Evolutionary conservation across 2,329 filamentous ascomycete species (phyloP).

Genomic region (Fusarium compactum): DNA sequence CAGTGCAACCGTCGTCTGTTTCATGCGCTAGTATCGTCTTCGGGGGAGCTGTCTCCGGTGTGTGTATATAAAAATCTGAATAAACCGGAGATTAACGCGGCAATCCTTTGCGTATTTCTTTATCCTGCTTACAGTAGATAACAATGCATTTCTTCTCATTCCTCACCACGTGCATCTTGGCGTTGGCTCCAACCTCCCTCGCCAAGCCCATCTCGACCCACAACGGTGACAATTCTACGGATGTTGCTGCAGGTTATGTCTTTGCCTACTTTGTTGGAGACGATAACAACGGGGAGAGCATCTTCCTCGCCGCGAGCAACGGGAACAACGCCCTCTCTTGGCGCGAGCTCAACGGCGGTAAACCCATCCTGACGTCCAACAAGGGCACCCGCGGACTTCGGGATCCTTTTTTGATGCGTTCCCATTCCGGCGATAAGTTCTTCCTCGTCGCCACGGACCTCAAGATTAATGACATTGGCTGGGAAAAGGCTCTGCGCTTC

Average conservation of each 20-base stretch:
- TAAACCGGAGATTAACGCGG: neutral
- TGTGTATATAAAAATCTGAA: neutral
- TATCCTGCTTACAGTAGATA: neutral
- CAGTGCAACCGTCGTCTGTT: neutral
- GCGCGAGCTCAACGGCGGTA: neutral
- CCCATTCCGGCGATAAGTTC: neutral
- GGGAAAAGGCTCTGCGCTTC: neutral
- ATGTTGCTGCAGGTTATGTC: neutral
- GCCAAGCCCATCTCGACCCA: conserved; percentile 10
- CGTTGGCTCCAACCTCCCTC: conserved; percentile 2
- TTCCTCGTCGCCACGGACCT: conserved; percentile 8
- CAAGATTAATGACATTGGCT: conserved; percentile 4
- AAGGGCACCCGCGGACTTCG: conserved; percentile 9
- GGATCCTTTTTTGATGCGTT: conserved; percentile 15
- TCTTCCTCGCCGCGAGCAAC: conserved; percentile 14
- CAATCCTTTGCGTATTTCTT: neutral
- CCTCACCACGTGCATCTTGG: conserved; percentile 11
- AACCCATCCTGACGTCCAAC: neutral
- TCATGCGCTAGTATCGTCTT: neutral
- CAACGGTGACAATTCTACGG: neutral
- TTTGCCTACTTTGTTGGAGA: conserved; percentile 15
- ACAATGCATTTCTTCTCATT: neutral
- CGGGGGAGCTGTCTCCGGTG: neutral
- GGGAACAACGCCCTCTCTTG: conserved; percentile 3
- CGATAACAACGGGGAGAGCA: conserved; percentile 4